Percentiles rank a stretch among this genome's conserved stretches.
phyloP scores from a whole-genome alignment of 192 early-diverging fungal genomes.

The Jimgerdemannia lactiflua region DNA sequence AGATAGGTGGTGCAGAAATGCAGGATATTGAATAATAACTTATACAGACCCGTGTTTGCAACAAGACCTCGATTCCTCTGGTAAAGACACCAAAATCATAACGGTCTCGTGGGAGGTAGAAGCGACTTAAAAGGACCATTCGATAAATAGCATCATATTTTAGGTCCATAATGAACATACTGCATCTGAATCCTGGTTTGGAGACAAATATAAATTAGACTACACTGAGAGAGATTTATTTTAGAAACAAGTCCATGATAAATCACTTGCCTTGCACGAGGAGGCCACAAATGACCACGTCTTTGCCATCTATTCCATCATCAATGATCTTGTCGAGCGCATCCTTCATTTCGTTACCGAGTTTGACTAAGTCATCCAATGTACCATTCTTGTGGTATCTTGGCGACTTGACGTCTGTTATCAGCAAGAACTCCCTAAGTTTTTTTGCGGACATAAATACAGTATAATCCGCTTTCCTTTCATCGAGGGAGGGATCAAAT shows the following conservation, averaged over 20 bases:
- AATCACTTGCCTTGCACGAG: constrained; percentile 13
- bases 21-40: too few species aligned
- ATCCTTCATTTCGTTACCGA: constrained; percentile 16
- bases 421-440: constrained; percentile 3
- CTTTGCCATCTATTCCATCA: constrained; percentile 9
- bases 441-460: neutral
- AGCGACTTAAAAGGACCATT: constrained; percentile 12
- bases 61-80: constrained; percentile 1
- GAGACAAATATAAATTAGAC: constrained; percentile 3
- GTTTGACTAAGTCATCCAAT: constrained; percentile 17
- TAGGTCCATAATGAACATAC: constrained; percentile 10
- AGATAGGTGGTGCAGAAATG: too few species aligned
- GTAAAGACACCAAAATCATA: constrained; percentile 11
- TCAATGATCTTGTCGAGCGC: constrained; percentile 15
- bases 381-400: neutral
- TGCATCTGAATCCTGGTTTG: constrained; percentile 10
- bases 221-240: neutral
- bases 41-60: constrained; percentile 3
- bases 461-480: constrained; percentile 8
- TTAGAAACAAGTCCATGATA: neutral
- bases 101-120: constrained; percentile 11
- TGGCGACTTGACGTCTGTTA: constrained; percentile 12
- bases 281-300: constrained; percentile 11
- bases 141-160: constrained; percentile 12
- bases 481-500: constrained; percentile 3